phyloP scores from a whole-genome alignment of 1,139 yeast species.

The Saccharomycopsis hybrid region DNA sequence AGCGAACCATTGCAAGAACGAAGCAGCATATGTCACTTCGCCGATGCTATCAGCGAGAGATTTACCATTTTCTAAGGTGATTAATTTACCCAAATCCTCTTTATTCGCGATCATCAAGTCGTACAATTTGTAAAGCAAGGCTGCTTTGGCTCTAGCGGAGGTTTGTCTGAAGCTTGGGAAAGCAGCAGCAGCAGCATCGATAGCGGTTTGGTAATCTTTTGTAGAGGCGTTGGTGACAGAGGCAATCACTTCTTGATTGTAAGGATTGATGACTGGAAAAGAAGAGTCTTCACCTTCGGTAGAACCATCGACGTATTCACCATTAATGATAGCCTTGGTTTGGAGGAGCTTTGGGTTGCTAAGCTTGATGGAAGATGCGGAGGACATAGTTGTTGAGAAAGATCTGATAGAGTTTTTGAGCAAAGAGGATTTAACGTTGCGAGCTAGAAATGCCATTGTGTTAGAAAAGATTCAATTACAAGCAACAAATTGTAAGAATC shows the following conservation, averaged over 20 bases:
- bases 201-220: constrained; percentile 42
- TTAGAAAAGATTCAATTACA: no score
- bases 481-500: no score
- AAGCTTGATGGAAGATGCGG: not conserved
- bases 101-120: constrained; percentile 56
- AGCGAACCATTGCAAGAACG: constrained; percentile 81
- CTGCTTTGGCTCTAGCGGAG: constrained; percentile 59
- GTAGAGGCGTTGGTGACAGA: constrained; percentile 34
- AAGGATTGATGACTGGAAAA: constrained; percentile 46
- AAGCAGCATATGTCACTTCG: constrained; percentile 70
- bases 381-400: no score
- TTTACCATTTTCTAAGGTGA: constrained; percentile 82
- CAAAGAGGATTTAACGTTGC: no score
- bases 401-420: no score
- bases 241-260: constrained; percentile 33
- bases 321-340: constrained; percentile 40
- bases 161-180: constrained; percentile 53
- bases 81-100: constrained; percentile 67
- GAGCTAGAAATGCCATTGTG: no score
- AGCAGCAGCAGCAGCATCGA: constrained; percentile 53
- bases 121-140: constrained; percentile 57
- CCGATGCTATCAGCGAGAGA: constrained; percentile 70
- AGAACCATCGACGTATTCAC: constrained; percentile 37
- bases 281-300: constrained; percentile 25
- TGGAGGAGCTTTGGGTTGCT: constrained; percentile 32